Evolutionary conservation across 306 rosid species (phyloP).

Genomic region (Rubus parviflorus): DNA sequence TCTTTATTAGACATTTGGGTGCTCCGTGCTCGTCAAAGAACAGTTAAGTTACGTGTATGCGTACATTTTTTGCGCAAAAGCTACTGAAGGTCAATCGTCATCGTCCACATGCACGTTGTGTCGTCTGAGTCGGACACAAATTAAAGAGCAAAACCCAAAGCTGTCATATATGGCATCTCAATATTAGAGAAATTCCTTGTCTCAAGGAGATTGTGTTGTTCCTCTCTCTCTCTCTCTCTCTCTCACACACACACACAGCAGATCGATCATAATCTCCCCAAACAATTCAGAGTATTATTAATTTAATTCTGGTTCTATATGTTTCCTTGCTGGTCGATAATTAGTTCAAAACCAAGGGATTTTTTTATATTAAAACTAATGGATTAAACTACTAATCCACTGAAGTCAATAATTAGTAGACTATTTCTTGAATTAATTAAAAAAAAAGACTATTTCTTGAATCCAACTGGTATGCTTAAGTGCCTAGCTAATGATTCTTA

Average conservation of each 20-base stretch:
- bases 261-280: neutral
- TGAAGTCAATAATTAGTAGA: neutral
- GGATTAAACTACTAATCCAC: neutral
- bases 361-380: neutral
- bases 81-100: slow-evolving; percentile 28
- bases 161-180: slow-evolving; percentile 36
- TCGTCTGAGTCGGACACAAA: neutral
- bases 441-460: neutral
- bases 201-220: slow-evolving; percentile 38
- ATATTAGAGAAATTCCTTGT: slow-evolving; percentile 45
- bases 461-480: slow-evolving; percentile 3
- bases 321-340: slow-evolving; percentile 11
- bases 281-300: neutral
- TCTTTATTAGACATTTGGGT: too few relatives aligned
- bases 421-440: neutral
- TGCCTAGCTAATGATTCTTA: neutral
- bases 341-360: neutral
- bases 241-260: slow-evolving; percentile 13
- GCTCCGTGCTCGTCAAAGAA: too few relatives aligned
- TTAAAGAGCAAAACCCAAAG: slow-evolving; percentile 21
- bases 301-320: slow-evolving; percentile 7
- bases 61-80: too few relatives aligned
- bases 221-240: slow-evolving; percentile 17
- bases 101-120: slow-evolving; percentile 34
- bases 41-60: too few relatives aligned